Conservation (phyloP, 768 basidiomycete genomes). For the Lentinula boryana region DNA sequence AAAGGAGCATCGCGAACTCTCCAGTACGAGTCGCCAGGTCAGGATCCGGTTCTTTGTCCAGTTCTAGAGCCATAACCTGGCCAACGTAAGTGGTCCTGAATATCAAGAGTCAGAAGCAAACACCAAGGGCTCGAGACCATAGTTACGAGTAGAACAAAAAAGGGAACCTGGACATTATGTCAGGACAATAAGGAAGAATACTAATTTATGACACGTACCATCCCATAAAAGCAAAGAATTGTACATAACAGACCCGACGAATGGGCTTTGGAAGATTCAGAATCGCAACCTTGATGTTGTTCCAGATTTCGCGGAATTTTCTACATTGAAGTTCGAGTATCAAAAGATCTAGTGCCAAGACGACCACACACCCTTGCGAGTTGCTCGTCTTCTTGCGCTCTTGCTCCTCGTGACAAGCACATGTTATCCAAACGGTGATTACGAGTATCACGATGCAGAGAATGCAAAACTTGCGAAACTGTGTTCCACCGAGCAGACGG, state of each 20-base stretch:
- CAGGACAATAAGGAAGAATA: slow-evolving; percentile 3
- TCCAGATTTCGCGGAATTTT: slow-evolving; percentile 64
- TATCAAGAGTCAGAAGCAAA: neutral
- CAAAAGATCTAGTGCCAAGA: neutral
- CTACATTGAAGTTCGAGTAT: slow-evolving; percentile 25
- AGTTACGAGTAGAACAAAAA: slow-evolving; percentile 88
- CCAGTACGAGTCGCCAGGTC: slow-evolving; percentile 84
- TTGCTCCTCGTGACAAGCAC: slow-evolving; percentile 78
- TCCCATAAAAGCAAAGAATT: slow-evolving; percentile 95
- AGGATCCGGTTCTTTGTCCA: slow-evolving; percentile 65
- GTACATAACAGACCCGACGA: slow-evolving; percentile 86
- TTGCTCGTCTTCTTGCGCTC: slow-evolving; percentile 42
- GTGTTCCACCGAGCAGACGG: slow-evolving; percentile 76
- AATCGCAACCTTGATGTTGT: slow-evolving; percentile 72
- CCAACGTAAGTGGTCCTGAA: slow-evolving; percentile 87
- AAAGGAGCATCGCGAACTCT: slow-evolving; percentile 83
- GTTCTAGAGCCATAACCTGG: slow-evolving; percentile 86
- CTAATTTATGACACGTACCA: slow-evolving; percentile 46
- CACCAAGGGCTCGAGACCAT: neutral
- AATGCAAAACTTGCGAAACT: slow-evolving; percentile 95
- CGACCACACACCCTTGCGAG: slow-evolving; percentile 32
- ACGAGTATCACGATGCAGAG: slow-evolving; percentile 77
- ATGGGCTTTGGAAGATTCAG: slow-evolving; percentile 77
- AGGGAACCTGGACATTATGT: slow-evolving; percentile 61
- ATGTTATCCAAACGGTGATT: slow-evolving; percentile 82